These are phyloP conservation scores for Cicer pinnatifidum DNA, from an alignment of 306 rosid genomes.

Conservation along the genomic window DNA sequence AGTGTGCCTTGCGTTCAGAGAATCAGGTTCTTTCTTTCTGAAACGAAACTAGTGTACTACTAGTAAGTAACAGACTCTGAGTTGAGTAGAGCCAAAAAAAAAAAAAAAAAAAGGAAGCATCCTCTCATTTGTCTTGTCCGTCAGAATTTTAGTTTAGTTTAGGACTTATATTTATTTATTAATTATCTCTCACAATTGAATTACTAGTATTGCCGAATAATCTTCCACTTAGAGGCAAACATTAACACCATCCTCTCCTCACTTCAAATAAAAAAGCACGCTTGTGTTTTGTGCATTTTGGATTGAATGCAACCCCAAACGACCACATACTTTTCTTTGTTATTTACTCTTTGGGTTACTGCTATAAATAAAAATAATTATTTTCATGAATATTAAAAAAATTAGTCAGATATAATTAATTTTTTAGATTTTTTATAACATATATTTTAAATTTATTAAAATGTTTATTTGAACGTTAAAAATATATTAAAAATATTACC, in stretches of 20 bases:
- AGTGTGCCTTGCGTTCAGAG: slow-evolving; percentile 53
- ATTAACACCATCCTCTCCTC: neutral
- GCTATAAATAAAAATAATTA: neutral
- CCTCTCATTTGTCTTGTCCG: slow-evolving; percentile 45
- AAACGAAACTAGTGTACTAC: neutral
- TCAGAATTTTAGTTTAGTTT: slow-evolving; percentile 2
- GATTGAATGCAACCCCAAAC: slow-evolving; percentile 5
- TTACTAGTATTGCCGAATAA: neutral
- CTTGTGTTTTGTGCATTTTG: neutral
- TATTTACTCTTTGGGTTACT: too few relatives aligned
- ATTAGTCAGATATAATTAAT: too few relatives aligned
- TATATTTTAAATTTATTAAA: too few relatives aligned
- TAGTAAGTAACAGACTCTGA: slow-evolving; percentile 26
- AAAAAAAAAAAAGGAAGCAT: slow-evolving; percentile 14
- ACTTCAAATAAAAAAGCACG: neutral
- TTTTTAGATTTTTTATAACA: too few relatives aligned
- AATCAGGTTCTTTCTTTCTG: slow-evolving; percentile 63
- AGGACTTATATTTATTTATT: neutral
- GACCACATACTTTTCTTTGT: slow-evolving; percentile 1
- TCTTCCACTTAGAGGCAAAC: neutral
- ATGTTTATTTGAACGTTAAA: too few relatives aligned
- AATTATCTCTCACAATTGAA: neutral
- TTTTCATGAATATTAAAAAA: too few relatives aligned
- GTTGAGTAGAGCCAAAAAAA: neutral
- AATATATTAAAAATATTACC: too few relatives aligned